A percentile compares a stretch with the other conserved stretches of the same genome.
phyloP scores from a whole-genome alignment of 768 basidiomycete genomes.

The Glaciozyma martinii region DNA sequence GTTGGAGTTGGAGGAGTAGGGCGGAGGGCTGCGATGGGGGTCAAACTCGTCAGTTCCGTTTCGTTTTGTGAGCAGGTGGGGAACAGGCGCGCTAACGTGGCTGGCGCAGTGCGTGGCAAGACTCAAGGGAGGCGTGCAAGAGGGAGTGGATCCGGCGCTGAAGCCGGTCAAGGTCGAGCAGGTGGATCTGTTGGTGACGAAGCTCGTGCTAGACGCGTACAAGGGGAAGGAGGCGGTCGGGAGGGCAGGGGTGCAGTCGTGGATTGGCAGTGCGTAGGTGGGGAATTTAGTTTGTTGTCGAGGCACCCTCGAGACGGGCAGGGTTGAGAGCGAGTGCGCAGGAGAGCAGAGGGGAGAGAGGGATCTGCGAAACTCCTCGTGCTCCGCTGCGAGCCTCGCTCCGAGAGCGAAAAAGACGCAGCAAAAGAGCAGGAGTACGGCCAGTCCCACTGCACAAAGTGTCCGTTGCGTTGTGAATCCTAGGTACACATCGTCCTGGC shows the following conservation, averaged over 20 bases:
- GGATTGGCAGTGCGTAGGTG: neutral
- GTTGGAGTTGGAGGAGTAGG: constrained; percentile 17
- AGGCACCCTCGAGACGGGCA: too few relatives aligned
- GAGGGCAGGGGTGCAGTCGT: neutral
- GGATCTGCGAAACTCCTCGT: too few relatives aligned
- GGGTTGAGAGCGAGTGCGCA: too few relatives aligned
- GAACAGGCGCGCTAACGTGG: neutral
- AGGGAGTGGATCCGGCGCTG: neutral
- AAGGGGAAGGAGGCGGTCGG: neutral
- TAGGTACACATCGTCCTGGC: too few relatives aligned
- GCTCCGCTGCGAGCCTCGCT: too few relatives aligned
- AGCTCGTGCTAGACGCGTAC: constrained; percentile 5
- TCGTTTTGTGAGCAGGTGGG: too few relatives aligned
- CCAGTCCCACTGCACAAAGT: too few relatives aligned
- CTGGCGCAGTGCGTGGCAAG: neutral
- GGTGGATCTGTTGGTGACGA: constrained; percentile 13
- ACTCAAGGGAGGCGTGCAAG: neutral
- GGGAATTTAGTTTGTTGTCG: neutral
- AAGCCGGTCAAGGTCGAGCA: neutral
- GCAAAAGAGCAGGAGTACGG: too few relatives aligned
- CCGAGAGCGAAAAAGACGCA: too few relatives aligned
- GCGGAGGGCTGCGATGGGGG: constrained; percentile 29
- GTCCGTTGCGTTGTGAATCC: too few relatives aligned
- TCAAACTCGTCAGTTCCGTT: constrained; percentile 23
- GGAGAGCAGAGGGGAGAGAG: too few relatives aligned